These are phyloP conservation scores for Curvularia lunata DNA, from an alignment of 2,329 filamentous ascomycete genomes.

Conservation along the genomic window DNA sequence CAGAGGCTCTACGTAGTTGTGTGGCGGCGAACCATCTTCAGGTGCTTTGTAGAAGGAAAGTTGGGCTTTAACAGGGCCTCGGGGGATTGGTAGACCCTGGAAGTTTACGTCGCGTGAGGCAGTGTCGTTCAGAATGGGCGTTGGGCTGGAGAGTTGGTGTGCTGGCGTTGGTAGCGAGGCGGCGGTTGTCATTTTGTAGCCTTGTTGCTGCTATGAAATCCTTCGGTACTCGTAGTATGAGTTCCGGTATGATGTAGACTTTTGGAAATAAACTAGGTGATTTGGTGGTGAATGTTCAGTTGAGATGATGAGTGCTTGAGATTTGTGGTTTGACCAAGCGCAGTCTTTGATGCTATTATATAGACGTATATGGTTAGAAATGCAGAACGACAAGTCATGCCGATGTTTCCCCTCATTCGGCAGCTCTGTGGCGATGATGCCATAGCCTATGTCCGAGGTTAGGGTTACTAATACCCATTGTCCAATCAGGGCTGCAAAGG, in stretches of 20 bases:
- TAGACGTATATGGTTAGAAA: constrained; percentile 40
- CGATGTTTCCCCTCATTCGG: constrained; percentile 24
- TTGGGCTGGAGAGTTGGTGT: constrained; percentile 47
- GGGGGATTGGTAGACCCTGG: constrained; percentile 39
- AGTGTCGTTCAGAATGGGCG: constrained; percentile 33
- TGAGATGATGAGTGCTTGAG: constrained; percentile 17
- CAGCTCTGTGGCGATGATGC: constrained; percentile 40
- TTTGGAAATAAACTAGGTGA: background rate
- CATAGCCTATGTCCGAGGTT: constrained; percentile 40
- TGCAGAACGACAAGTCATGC: constrained; percentile 19
- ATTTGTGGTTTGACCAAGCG: constrained; percentile 15
- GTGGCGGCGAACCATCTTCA: constrained; percentile 36
- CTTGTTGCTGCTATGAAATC: background rate
- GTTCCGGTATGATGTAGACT: background rate
- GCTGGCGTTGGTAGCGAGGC: constrained; percentile 51
- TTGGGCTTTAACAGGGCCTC: constrained; percentile 34
- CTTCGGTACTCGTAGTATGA: background rate
- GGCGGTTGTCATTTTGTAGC: constrained; percentile 52
- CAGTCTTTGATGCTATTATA: constrained; percentile 27
- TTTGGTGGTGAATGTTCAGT: constrained; percentile 8
- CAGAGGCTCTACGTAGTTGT: constrained; percentile 66
- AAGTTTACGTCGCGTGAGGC: constrained; percentile 42
- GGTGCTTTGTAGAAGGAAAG: constrained; percentile 41
- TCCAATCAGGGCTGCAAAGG: constrained; percentile 24
- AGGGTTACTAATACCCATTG: constrained; percentile 33